Percentiles rank a stretch among this genome's conserved stretches.
Conservation (phyloP, 495 filamentous ascomycete species). For the Thermothielavioides terrestris region DNA sequence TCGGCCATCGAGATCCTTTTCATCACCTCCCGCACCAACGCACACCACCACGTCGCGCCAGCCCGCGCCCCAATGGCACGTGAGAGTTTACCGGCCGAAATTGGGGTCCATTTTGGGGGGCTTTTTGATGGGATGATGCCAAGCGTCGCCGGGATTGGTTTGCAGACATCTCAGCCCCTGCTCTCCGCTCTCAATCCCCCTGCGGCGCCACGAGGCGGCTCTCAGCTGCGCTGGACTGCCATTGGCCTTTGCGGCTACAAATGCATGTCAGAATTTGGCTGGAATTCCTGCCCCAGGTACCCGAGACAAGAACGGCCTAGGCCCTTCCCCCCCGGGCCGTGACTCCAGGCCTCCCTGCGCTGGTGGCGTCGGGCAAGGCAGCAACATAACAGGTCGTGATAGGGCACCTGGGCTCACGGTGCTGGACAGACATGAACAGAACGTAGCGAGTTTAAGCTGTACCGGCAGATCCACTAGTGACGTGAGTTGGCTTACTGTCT, state of each 20-base stretch:
- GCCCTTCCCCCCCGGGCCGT: not conserved
- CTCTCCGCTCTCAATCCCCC: not conserved
- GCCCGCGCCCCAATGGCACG: not conserved
- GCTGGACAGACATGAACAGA: too few species aligned
- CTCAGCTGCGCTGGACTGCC: not conserved
- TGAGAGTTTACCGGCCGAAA: not conserved
- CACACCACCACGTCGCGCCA: not conserved
- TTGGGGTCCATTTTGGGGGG: not conserved
- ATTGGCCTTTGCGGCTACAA: not conserved
- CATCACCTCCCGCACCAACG: not conserved
- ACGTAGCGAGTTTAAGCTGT: too few species aligned
- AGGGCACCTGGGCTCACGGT: too few species aligned
- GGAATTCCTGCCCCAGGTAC: not conserved
- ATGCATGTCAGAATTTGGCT: not conserved
- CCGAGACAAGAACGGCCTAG: not conserved
- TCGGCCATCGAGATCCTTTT: conserved; percentile 1
- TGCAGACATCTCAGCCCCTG: not conserved
- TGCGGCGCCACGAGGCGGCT: not conserved
- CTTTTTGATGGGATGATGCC: not conserved
- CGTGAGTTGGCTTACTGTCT: too few species aligned
- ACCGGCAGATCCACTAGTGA: too few species aligned
- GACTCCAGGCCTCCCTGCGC: too few species aligned
- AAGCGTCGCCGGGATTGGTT: not conserved
- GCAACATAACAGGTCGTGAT: too few species aligned
- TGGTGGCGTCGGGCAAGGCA: too few species aligned